Evolutionary conservation across 2,329 filamentous ascomycete species (phyloP).

Genomic region (Alternaria infectoria): DNA sequence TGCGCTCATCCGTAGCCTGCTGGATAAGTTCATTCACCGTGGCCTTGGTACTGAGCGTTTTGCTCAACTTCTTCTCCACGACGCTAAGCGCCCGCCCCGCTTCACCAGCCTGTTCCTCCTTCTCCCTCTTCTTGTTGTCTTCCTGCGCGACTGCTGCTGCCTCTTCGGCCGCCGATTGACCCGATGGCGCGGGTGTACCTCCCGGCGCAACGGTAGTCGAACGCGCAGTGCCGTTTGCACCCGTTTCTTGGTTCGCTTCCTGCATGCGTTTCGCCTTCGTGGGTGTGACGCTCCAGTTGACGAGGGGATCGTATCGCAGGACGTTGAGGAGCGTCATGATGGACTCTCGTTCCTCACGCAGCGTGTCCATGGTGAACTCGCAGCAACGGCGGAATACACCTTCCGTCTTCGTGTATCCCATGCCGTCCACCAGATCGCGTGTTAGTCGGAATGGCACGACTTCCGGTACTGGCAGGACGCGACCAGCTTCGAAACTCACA

Average conservation of each 20-base stretch:
- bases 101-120: constrained; percentile 71
- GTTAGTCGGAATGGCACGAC: constrained; percentile 95
- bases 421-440: constrained; percentile 92
- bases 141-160: constrained; percentile 31
- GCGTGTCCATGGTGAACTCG: constrained; percentile 92
- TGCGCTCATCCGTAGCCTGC: constrained; percentile 89
- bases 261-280: constrained; percentile 71
- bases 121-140: constrained; percentile 50
- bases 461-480: constrained; percentile 93
- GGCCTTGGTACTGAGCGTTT: constrained; percentile 90
- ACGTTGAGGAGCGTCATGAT: constrained; percentile 99
- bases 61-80: constrained; percentile 93
- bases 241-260: constrained; percentile 63
- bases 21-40: constrained; percentile 98
- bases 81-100: constrained; percentile 91
- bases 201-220: constrained; percentile 39
- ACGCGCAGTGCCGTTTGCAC: constrained; percentile 39
- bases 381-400: constrained; percentile 97
- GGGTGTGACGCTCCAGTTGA: constrained; percentile 90
- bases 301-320: constrained; percentile 94
- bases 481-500: constrained; percentile 94
- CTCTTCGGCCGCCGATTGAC: constrained; percentile 26
- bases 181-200: constrained; percentile 39
- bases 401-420: constrained; percentile 94
- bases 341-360: constrained; percentile 92